Percentiles rank a stretch among this genome's conserved stretches.
phyloP scores from a whole-genome alignment of 495 filamentous ascomycete species.

The Annulohypoxylon bovei region DNA sequence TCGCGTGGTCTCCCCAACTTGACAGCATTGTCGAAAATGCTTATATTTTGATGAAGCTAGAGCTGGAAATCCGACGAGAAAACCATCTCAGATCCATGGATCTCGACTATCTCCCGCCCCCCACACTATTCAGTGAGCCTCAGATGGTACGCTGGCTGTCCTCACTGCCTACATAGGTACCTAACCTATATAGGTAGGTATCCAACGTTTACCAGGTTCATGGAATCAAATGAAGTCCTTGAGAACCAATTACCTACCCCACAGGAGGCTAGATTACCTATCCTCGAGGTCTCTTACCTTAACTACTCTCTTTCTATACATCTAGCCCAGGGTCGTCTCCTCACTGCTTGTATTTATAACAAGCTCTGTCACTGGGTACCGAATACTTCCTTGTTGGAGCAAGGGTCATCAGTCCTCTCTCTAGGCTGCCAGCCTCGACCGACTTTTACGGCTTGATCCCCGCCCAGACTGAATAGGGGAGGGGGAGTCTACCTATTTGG shows the following conservation, averaged over 20 bases:
- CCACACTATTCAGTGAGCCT: conserved; percentile 16
- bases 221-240: conserved; percentile 7
- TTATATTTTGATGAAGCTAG: neutral
- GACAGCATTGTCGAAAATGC: conserved; percentile 4
- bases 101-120: conserved; percentile 15
- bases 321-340: neutral
- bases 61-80: neutral
- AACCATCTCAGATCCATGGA: conserved; percentile 6
- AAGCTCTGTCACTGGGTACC: conserved; percentile 7
- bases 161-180: neutral
- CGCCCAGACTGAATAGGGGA: conserved; percentile 2
- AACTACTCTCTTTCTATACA: neutral
- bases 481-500: neutral
- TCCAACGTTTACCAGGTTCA: neutral
- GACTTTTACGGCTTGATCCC: conserved; percentile 13
- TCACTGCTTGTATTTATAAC: neutral
- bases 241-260: neutral
- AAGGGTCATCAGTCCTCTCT: neutral
- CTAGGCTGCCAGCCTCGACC: conserved; percentile 3
- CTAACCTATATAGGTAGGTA: neutral
- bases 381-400: conserved; percentile 1
- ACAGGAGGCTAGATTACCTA: conserved; percentile 3
- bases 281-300: neutral
- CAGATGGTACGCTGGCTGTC: neutral
- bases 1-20: conserved; percentile 16